Conservation (phyloP, 164 flowering plant genomes). For the Vitis rupestris region DNA sequence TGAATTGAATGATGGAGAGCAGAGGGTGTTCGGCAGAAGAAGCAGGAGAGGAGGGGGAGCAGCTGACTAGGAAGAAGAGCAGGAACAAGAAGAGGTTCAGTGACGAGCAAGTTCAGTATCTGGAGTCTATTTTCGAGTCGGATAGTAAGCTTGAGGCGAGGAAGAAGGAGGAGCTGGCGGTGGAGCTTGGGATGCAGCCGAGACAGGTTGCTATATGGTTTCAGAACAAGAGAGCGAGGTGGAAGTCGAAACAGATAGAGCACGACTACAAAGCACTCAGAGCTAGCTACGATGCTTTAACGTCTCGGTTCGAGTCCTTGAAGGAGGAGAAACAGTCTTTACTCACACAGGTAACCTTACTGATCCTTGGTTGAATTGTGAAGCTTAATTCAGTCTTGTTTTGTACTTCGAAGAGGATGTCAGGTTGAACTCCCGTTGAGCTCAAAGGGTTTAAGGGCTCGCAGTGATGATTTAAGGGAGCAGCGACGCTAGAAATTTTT, state of each 20-base stretch:
- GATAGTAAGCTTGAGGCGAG: constrained; percentile 66
- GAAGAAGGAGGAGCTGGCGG: constrained; percentile 61
- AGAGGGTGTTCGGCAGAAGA: constrained; percentile 3
- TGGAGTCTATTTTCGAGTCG: constrained; percentile 63
- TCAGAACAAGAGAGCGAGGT: constrained; percentile 82
- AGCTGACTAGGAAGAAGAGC: constrained; percentile 22
- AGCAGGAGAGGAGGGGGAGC: background rate
- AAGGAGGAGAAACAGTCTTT: constrained; percentile 58
- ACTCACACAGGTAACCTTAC: constrained; percentile 41
- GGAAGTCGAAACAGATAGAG: constrained; percentile 81
- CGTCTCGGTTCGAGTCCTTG: constrained; percentile 37
- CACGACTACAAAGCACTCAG: constrained; percentile 44
- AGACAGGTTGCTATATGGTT: constrained; percentile 92
- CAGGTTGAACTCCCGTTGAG: too few species aligned
- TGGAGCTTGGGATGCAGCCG: constrained; percentile 69
- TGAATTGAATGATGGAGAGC: constrained; percentile 18
- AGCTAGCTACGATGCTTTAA: constrained; percentile 44
- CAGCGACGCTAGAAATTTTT: too few species aligned
- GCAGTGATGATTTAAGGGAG: too few species aligned
- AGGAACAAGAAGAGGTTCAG: constrained; percentile 55
- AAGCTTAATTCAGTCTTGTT: too few species aligned
- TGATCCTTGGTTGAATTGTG: background rate
- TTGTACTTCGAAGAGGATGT: too few species aligned
- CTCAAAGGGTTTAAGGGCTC: too few species aligned
- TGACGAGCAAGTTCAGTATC: constrained; percentile 52